These are phyloP conservation scores for Sphaerulina populicola DNA, from an alignment of 2,329 filamentous ascomycete species.

Conservation along the genomic window DNA sequence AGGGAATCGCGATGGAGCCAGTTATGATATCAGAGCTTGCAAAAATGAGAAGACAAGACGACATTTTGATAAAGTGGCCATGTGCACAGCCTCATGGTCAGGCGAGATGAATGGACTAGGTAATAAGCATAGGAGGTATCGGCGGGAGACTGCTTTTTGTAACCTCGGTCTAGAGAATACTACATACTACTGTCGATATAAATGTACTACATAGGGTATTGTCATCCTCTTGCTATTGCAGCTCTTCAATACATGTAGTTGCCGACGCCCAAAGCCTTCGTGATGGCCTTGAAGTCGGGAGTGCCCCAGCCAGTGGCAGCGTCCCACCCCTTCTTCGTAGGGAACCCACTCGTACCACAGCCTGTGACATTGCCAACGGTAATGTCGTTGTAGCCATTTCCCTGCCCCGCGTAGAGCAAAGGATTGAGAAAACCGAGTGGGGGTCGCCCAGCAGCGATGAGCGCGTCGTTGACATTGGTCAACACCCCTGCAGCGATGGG, in stretches of 20 bases:
- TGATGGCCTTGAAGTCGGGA: slow-evolving; percentile 21
- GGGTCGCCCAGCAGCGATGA: slow-evolving; percentile 44
- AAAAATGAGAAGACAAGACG: no score
- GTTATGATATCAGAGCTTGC: no score
- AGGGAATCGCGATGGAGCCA: no score
- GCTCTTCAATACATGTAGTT: not conserved
- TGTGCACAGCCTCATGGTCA: no score
- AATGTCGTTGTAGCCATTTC: slow-evolving; percentile 46
- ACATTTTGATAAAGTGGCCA: no score
- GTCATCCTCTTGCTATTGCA: no score
- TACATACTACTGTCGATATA: no score
- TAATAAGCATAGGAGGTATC: no score
- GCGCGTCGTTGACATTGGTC: slow-evolving; percentile 54
- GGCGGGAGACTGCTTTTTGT: no score
- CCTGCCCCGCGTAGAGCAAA: slow-evolving; percentile 47
- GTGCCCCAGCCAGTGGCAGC: slow-evolving; percentile 25
- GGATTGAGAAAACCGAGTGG: slow-evolving; percentile 54
- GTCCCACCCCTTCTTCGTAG: slow-evolving; percentile 23
- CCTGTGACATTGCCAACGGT: slow-evolving; percentile 35
- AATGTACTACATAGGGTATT: no score
- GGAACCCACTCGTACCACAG: slow-evolving; percentile 28
- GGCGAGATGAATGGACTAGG: no score
- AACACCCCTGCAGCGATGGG: slow-evolving; percentile 51
- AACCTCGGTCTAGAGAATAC: no score
- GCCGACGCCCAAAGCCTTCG: slow-evolving; percentile 6